Evolutionary conservation across 352 stramenopile genomes (phyloP).

Genomic region (Globisporangium parvum): DNA sequence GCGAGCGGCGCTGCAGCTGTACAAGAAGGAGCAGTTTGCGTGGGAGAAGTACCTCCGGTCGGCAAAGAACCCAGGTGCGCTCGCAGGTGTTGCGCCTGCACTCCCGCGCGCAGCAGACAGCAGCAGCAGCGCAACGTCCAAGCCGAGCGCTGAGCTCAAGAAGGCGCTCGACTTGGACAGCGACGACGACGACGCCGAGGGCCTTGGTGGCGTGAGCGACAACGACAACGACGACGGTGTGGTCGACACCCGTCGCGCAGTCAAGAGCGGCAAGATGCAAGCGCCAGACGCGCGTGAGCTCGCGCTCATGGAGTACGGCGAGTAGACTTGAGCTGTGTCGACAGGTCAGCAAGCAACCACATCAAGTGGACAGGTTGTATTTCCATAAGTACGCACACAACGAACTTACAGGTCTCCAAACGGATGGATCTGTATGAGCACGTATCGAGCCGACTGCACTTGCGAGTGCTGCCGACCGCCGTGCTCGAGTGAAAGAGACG

Average conservation of each 20-base stretch:
- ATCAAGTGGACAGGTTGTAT: too few species aligned
- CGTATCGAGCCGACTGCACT: too few species aligned
- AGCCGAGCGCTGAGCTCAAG: conserved; percentile 16
- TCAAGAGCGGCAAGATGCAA: conserved; percentile 17
- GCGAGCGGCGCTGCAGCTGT: conserved; percentile 63
- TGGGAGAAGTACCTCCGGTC: conserved; percentile 84
- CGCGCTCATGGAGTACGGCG: conserved; percentile 68
- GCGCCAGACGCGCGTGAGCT: conserved; percentile 62
- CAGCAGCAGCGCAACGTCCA: conserved; percentile 5
- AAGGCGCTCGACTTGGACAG: conserved; percentile 21
- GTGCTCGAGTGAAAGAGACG: too few species aligned
- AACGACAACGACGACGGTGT: conserved; percentile 17
- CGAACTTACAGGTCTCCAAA: too few species aligned
- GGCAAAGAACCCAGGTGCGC: conserved; percentile 41
- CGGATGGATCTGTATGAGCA: too few species aligned
- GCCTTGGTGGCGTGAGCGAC: conserved; percentile 8
- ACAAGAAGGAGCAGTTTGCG: conserved; percentile 77
- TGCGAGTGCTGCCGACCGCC: too few species aligned
- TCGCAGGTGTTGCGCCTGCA: conserved; percentile 46
- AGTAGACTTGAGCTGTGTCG: conserved; percentile 27
- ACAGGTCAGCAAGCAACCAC: too few species aligned
- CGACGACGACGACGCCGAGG: conserved; percentile 31
- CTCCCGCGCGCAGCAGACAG: conserved; percentile 25
- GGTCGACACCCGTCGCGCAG: conserved; percentile 8
- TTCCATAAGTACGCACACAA: too few species aligned